phyloP scores from a whole-genome alignment of 108 stramenopile species.

The Conticribra weissflogii region DNA sequence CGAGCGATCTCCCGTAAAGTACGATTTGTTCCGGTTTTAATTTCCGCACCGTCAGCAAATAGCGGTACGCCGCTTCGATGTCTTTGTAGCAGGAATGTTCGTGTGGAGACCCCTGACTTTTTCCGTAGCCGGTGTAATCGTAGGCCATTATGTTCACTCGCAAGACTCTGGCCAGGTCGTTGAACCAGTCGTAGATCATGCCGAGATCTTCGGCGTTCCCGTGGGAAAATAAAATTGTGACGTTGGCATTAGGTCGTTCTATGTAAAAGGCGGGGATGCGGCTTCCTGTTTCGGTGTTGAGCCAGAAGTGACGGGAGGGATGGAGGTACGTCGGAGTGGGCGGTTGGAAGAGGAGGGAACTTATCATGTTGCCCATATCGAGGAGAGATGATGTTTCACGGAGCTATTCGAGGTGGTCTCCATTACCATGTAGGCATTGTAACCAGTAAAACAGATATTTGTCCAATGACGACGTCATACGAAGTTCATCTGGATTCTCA shows the following conservation, averaged over 20 bases:
- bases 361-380: constrained; percentile 84
- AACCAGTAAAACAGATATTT: no score
- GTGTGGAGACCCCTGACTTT: constrained; percentile 73
- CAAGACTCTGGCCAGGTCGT: constrained; percentile 81
- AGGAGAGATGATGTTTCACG: background rate
- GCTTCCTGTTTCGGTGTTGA: constrained; percentile 67
- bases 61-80: constrained; percentile 93
- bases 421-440: background rate
- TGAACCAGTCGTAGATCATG: constrained; percentile 95
- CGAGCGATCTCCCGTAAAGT: constrained; percentile 88
- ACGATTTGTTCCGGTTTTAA: constrained; percentile 90
- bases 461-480: no score
- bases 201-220: constrained; percentile 94
- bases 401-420: background rate
- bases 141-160: constrained; percentile 97
- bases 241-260: constrained; percentile 81
- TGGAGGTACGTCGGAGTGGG: constrained; percentile 88
- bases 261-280: constrained; percentile 90
- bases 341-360: constrained; percentile 89
- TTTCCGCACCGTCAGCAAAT: constrained; percentile 73
- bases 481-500: no score
- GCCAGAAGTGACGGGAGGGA: constrained; percentile 91
- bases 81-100: constrained; percentile 90
- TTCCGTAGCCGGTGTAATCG: constrained; percentile 95
- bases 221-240: constrained; percentile 92